These are phyloP conservation scores for Apiotrichum akiyoshidainum DNA, from an alignment of 1,284 basidiomycete species.

Conservation along the genomic window DNA sequence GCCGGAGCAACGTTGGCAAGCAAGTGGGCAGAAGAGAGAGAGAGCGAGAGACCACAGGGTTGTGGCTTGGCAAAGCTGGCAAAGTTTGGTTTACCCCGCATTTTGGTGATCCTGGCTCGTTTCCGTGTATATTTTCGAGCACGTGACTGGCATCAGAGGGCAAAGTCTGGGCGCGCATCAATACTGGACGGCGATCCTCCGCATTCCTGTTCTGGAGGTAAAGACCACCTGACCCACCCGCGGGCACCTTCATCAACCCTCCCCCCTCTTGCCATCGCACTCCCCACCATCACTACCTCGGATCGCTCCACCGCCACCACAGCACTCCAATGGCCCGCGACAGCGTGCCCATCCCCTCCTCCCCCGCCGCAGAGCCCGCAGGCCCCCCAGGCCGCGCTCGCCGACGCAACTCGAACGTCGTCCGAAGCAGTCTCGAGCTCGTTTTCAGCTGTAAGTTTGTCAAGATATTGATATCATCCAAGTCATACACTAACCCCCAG, in stretches of 20 bases:
- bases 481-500: constrained; percentile 22
- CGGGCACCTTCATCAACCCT: too few relatives aligned
- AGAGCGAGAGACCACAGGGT: too few relatives aligned
- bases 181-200: too few relatives aligned
- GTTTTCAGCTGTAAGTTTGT: constrained; percentile 48
- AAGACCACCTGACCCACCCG: not conserved
- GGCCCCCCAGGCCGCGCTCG: not conserved
- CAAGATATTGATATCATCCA: not conserved
- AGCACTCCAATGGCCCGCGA: constrained; percentile 9
- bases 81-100: too few relatives aligned
- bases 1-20: too few relatives aligned
- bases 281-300: not conserved
- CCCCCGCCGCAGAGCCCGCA: not conserved
- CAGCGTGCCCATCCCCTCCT: constrained; percentile 18
- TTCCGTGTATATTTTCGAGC: too few relatives aligned
- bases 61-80: too few relatives aligned
- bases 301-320: not conserved
- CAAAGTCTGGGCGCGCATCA: too few relatives aligned
- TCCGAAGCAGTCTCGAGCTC: constrained; percentile 47
- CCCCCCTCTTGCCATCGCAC: not conserved
- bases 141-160: too few relatives aligned
- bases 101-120: too few relatives aligned
- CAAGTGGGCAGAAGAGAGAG: too few relatives aligned
- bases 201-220: too few relatives aligned
- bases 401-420: constrained; percentile 18